Evolutionary conservation across 2,329 filamentous ascomycete species (phyloP).

Genomic region (Capronia epimyces): DNA sequence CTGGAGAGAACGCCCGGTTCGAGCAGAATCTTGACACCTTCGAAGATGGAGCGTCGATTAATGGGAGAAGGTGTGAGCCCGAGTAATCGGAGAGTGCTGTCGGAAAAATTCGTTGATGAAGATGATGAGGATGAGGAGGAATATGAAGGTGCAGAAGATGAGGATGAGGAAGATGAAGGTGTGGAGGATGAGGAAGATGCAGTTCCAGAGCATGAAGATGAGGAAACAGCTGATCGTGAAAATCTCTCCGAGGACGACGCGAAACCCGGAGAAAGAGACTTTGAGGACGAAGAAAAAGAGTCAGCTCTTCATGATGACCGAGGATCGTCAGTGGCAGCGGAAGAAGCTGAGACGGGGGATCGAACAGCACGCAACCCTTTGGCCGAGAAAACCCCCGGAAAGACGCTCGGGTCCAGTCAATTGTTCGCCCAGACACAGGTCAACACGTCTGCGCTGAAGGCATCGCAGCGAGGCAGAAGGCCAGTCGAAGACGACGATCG

Average conservation of each 20-base stretch:
- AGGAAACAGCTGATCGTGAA: conserved; percentile 1
- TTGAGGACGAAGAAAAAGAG: conserved; percentile 4
- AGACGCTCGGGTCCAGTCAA: conserved; percentile 18
- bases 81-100: conserved; percentile 5
- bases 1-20: conserved; percentile 17
- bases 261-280: neutral
- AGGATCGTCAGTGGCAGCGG: neutral
- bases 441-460: conserved; percentile 21
- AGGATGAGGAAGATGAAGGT: too few species aligned
- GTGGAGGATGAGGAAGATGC: conserved; percentile 9
- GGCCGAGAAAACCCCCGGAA: conserved; percentile 12
- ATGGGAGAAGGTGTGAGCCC: neutral
- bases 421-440: conserved; percentile 23
- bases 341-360: conserved; percentile 10
- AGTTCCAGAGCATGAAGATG: neutral
- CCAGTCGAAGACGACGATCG: conserved; percentile 14
- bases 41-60: conserved; percentile 23
- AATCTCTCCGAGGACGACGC: neutral
- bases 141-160: conserved; percentile 7
- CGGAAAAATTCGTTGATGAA: conserved; percentile 13
- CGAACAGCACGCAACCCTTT: neutral
- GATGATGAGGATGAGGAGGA: conserved; percentile 21
- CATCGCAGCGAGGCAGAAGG: conserved; percentile 3
- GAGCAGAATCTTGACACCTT: conserved; percentile 17
- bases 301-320: neutral